phyloP scores from a whole-genome alignment of 2,329 filamentous ascomycete species.

The Aspergillus flavus region DNA sequence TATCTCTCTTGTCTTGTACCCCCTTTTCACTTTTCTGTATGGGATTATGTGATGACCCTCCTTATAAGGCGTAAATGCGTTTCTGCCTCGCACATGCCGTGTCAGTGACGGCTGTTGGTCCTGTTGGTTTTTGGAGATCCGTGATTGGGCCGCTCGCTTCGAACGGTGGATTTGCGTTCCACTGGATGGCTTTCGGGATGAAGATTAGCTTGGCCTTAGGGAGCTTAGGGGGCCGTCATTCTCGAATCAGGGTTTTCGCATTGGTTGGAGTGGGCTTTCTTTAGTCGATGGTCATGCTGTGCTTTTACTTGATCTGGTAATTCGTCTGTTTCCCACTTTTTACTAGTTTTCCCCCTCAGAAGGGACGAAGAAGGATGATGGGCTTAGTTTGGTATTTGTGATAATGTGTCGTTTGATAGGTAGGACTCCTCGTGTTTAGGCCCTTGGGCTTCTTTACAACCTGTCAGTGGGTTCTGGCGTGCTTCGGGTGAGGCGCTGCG shows the following conservation, averaged over 20 bases:
- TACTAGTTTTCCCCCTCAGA: neutral
- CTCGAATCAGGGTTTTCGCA: neutral
- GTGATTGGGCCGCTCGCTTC: constrained; percentile 2
- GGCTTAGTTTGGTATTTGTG: neutral
- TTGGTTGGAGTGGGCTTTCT: neutral
- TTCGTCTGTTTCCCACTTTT: neutral
- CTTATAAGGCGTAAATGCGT: constrained; percentile 5
- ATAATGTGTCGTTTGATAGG: neutral
- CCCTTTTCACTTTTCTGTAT: neutral
- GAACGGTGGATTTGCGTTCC: neutral
- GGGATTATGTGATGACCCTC: neutral
- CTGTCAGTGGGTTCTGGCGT: neutral
- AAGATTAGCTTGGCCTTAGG: neutral
- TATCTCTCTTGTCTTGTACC: neutral
- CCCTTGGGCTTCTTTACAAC: neutral
- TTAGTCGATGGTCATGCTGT: neutral
- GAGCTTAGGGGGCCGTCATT: neutral
- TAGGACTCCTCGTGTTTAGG: neutral
- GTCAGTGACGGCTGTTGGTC: too few species aligned
- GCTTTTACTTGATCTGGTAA: neutral
- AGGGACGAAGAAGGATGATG: neutral
- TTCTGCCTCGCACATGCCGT: constrained; percentile 3
- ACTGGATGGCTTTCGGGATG: neutral
- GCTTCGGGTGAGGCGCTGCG: neutral
- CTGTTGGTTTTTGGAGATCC: neutral